Percentiles rank a stretch among this genome's conserved stretches.
Conservation (phyloP, 2,329 filamentous ascomycete genomes). For the Fusarium verrucosum region DNA sequence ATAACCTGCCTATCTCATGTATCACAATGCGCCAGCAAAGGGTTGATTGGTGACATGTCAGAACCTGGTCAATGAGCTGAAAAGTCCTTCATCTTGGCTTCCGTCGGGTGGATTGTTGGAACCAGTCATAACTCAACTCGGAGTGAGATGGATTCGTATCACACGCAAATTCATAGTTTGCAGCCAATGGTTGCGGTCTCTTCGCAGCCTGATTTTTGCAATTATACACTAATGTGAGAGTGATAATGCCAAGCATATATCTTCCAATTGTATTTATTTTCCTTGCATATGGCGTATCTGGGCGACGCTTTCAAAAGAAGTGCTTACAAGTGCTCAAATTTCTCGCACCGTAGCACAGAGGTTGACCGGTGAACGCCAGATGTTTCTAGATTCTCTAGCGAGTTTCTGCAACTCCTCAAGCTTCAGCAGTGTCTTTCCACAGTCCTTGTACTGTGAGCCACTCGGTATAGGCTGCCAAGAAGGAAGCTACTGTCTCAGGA, state of each 20-base stretch:
- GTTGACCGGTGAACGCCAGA: too few relatives aligned
- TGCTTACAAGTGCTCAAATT: too few relatives aligned
- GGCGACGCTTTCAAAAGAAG: not conserved
- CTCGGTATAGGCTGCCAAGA: slow-evolving; percentile 23
- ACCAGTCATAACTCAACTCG: not conserved
- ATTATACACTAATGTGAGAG: not conserved
- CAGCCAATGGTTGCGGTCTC: not conserved
- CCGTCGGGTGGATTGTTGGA: not conserved
- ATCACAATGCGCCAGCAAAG: not conserved
- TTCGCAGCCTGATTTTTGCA: not conserved
- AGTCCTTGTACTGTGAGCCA: slow-evolving; percentile 17
- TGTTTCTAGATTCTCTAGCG: too few relatives aligned
- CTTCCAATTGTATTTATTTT: not conserved
- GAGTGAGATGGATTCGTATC: not conserved
- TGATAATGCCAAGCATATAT: not conserved
- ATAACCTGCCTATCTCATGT: not conserved
- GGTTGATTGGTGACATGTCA: not conserved
- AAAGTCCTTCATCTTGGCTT: not conserved
- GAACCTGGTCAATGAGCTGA: not conserved
- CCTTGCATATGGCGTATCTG: not conserved
- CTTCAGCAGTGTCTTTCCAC: slow-evolving; percentile 13
- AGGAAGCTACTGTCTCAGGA: slow-evolving; percentile 12
- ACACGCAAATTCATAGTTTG: too few relatives aligned
- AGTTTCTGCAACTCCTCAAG: accelerated
- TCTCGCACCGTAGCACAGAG: too few relatives aligned